Percentiles rank a stretch among this genome's conserved stretches.
These are phyloP conservation scores for Scutellospora calospora DNA, from an alignment of 371 early-diverging fungal genomes.

Conservation along the genomic window DNA sequence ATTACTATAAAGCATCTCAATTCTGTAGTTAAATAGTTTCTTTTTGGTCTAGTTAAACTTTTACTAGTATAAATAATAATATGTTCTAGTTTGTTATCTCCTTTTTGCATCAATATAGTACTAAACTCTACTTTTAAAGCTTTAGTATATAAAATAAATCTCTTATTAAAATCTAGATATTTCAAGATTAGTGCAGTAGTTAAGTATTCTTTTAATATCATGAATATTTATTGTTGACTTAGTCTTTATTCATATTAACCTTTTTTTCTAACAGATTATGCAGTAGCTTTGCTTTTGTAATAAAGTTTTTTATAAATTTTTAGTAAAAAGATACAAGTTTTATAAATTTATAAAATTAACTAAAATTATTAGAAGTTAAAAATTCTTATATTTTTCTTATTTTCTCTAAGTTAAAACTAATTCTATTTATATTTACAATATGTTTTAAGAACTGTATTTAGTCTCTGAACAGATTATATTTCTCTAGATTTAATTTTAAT, in stretches of 20 bases:
- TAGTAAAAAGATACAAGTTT: no score
- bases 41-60: neutral
- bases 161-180: slow-evolving; percentile 46
- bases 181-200: slow-evolving; percentile 50
- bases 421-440: no score
- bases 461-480: no score
- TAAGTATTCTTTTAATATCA: slow-evolving; percentile 52
- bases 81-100: slow-evolving; percentile 34
- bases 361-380: no score
- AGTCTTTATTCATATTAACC: slow-evolving; percentile 49
- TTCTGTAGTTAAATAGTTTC: slow-evolving; percentile 46
- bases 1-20: slow-evolving; percentile 49
- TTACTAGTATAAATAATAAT: slow-evolving; percentile 35
- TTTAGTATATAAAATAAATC: neutral
- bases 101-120: slow-evolving; percentile 55
- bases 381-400: no score
- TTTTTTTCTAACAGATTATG: slow-evolving; percentile 19
- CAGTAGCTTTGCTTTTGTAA: slow-evolving; percentile 53
- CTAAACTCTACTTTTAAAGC: slow-evolving; percentile 59
- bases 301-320: no score
- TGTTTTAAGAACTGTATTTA: no score
- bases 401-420: no score
- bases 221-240: slow-evolving; percentile 51
- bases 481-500: no score
- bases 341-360: no score